Conservation (phyloP, 345 rosid species). For the Noccaea caerulescens region DNA sequence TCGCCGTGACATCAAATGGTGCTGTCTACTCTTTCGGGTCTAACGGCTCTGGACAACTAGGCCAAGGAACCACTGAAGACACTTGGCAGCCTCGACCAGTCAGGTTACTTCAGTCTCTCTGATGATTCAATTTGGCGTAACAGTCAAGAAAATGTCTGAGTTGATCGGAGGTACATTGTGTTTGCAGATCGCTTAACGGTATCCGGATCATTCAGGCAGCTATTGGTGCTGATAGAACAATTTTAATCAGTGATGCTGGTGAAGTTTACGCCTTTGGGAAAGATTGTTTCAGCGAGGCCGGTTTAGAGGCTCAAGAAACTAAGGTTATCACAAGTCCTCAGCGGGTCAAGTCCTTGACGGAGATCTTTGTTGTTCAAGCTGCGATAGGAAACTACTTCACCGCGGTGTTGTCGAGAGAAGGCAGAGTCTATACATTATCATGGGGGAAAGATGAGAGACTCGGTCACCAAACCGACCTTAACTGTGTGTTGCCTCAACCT, state of each 20-base stretch:
- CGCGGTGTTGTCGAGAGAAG: conserved; percentile 90
- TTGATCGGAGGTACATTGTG: conserved; percentile 58
- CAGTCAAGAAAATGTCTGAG: conserved; percentile 43
- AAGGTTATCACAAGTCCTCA: conserved; percentile 71
- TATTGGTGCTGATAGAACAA: conserved; percentile 82
- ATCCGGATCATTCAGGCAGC: conserved; percentile 95
- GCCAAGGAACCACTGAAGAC: conserved; percentile 85
- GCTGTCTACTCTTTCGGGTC: conserved; percentile 84
- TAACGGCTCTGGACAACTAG: conserved; percentile 88
- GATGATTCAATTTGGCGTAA: conserved; percentile 8
- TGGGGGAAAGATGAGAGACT: conserved; percentile 85
- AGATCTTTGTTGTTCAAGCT: conserved; percentile 89
- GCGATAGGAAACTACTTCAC: conserved; percentile 92
- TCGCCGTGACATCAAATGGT: conserved; percentile 78
- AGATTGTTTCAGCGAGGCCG: conserved; percentile 75
- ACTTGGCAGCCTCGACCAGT: conserved; percentile 79
- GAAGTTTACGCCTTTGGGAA: conserved; percentile 83
- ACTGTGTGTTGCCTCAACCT: conserved; percentile 76
- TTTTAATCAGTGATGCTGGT: conserved; percentile 93
- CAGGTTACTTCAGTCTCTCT: conserved; percentile 63
- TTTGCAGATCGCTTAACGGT: conserved; percentile 88
- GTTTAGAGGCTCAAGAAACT: conserved; percentile 64
- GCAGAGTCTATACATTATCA: conserved; percentile 89
- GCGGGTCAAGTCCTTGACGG: conserved; percentile 74
- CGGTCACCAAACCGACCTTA: conserved; percentile 81